Conservation (phyloP, 192 early-diverging fungal species). For the Coemansia sp. region DNA sequence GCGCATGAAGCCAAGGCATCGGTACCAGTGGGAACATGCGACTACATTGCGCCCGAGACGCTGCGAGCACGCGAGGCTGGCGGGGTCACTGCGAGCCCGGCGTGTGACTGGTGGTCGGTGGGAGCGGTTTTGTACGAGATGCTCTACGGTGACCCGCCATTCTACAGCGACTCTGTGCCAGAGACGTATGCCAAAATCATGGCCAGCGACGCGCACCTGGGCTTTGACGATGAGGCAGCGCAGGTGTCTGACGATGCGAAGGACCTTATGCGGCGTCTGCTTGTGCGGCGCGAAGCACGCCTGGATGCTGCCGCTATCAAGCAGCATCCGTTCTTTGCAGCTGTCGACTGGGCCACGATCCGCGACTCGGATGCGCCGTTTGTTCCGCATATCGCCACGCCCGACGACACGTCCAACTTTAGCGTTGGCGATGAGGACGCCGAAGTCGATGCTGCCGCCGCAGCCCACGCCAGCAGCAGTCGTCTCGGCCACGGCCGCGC, state of each 20-base stretch:
- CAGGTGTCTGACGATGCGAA: conserved; percentile 65
- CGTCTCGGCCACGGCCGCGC: conserved; percentile 59
- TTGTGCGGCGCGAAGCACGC: conserved; percentile 73
- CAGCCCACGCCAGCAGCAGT: conserved; percentile 56
- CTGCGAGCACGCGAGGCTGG: conserved; percentile 82
- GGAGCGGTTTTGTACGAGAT: conserved; percentile 89
- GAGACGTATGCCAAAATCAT: conserved; percentile 89
- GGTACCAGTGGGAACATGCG: conserved; percentile 78
- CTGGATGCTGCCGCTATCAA: conserved; percentile 73
- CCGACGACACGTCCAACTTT: conserved; percentile 91
- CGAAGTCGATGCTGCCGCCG: conserved; percentile 52
- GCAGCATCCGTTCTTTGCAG: conserved; percentile 68
- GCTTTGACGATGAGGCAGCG: conserved; percentile 65
- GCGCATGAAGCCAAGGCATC: conserved; percentile 51
- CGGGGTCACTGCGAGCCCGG: conserved; percentile 64
- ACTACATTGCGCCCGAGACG: conserved; percentile 97
- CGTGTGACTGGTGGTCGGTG: conserved; percentile 89
- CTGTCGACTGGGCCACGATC: conserved; percentile 66
- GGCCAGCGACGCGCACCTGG: conserved; percentile 71
- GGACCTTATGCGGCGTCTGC: conserved; percentile 75
- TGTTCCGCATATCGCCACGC: conserved; percentile 81
- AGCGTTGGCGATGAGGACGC: conserved; percentile 77
- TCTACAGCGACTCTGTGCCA: conserved; percentile 83
- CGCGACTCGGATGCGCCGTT: conserved; percentile 74
- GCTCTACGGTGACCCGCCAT: conserved; percentile 84